Evolutionary conservation across 2,329 filamentous ascomycete species (phyloP).

Genomic region (Colletotrichum tofieldiae): DNA sequence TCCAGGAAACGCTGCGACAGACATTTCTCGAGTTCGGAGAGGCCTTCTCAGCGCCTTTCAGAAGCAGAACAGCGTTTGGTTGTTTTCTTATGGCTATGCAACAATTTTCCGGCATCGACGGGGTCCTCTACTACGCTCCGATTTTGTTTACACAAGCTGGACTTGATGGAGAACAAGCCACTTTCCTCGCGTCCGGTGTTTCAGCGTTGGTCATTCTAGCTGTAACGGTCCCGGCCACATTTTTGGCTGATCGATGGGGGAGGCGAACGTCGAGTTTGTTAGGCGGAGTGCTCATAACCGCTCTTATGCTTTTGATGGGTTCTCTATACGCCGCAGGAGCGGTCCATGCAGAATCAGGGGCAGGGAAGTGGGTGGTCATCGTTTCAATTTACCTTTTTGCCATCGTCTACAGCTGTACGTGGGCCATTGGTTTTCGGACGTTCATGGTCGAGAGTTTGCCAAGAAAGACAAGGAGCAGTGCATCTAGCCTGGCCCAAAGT

Average conservation of each 20-base stretch:
- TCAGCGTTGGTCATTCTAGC: slow-evolving; percentile 71
- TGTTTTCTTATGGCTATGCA: slow-evolving; percentile 73
- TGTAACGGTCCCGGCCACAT: slow-evolving; percentile 67
- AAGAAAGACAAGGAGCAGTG: slow-evolving; percentile 67
- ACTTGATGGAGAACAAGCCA: slow-evolving; percentile 65
- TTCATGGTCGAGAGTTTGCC: slow-evolving; percentile 72
- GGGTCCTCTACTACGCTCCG: slow-evolving; percentile 74
- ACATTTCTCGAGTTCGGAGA: slow-evolving; percentile 50
- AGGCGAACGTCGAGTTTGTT: slow-evolving; percentile 67
- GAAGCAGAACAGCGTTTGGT: slow-evolving; percentile 65
- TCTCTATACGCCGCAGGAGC: slow-evolving; percentile 62
- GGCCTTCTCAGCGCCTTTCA: slow-evolving; percentile 50
- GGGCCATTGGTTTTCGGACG: slow-evolving; percentile 67
- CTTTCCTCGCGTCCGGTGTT: slow-evolving; percentile 72
- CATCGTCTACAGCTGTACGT: slow-evolving; percentile 62
- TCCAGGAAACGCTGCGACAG: slow-evolving; percentile 49
- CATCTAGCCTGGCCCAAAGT: slow-evolving; percentile 68
- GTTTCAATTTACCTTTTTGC: slow-evolving; percentile 66
- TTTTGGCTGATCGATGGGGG: slow-evolving; percentile 71
- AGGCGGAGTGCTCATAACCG: slow-evolving; percentile 66
- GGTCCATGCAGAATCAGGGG: slow-evolving; percentile 54
- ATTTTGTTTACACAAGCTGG: slow-evolving; percentile 73
- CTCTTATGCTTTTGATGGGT: slow-evolving; percentile 69
- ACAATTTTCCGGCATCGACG: slow-evolving; percentile 74
- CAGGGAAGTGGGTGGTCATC: slow-evolving; percentile 66